Base-by-base conservation (phyloP, 345 rosid species). In the Eucalyptus erythrocorys region DNA sequence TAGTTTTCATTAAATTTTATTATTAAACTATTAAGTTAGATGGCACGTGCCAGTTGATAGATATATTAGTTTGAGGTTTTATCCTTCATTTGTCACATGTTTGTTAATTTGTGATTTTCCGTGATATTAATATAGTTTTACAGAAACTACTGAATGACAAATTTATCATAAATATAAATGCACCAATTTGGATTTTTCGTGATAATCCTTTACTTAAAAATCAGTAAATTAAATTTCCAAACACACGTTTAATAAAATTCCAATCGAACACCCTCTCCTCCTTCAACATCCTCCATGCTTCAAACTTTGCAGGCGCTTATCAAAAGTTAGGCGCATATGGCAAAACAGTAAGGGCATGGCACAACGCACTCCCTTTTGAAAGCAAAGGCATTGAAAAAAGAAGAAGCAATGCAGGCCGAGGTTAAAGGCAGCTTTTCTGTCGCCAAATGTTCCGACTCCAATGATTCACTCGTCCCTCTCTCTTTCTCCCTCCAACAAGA, bases 71-170 rank as follows among this genome's bases (percentile, higher is more conserved):
- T 22, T 9, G 6, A 9, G 4, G 61, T 55, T 55, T 55, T 24
- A 24, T 2, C 30, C 6, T 55, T 2, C 24, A 4, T 55, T 55
- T 24, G 3, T 55, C 61, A 55, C 1, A 55, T 1, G 3, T 55
- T 22, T 22, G 30, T 1, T 0, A 22, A 13, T 55, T 55, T 24
- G 1, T 9, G 1, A 55, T 55, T 55, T 55, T 55, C 10, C 3
- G 5, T 10, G 3, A 55, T 55, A 55, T 26, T 55, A 55, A 55
- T 55, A 0, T 26, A 55, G 13, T 55, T 55, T 22, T 22, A 55
- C 0, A 6, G 13, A 55, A 4, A 24, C 30, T 24, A 55, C 0
- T 2, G 3, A 55, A 24, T 24, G 1, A 2, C 3, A 10, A 55
- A 55, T 55, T 55, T 55, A 10, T 55, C 6, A 51, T 26, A 2